Evolutionary conservation across 768 basidiomycete genomes (phyloP).

Genomic region (Lyophyllum decastes): DNA sequence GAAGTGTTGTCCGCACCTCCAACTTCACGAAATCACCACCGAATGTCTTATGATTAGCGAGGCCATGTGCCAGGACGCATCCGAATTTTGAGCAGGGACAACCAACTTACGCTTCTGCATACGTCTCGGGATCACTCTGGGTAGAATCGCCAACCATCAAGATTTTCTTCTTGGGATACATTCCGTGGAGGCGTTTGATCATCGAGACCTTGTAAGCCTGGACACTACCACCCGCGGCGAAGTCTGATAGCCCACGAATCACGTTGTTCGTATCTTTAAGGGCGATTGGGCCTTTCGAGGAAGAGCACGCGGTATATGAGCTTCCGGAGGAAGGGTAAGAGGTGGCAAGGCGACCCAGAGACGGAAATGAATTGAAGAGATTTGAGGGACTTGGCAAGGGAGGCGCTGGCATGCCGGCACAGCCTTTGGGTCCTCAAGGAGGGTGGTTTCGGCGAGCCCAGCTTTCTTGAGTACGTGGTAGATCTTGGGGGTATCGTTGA

Average conservation of each 20-base stretch:
- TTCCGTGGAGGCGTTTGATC: slow-evolving; percentile 39
- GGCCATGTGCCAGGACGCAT: background rate
- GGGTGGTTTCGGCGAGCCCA: too few relatives aligned
- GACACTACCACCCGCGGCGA: slow-evolving; percentile 17
- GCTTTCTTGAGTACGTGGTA: too few relatives aligned
- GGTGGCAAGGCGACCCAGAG: slow-evolving; percentile 43
- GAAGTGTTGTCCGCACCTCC: slow-evolving; percentile 42
- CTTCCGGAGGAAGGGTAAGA: slow-evolving; percentile 39
- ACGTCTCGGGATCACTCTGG: slow-evolving; percentile 46
- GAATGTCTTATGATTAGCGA: too few relatives aligned
- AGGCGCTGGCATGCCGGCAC: slow-evolving; percentile 45
- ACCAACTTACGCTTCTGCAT: slow-evolving; percentile 39
- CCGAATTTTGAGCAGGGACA: background rate
- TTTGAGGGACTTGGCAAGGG: slow-evolving; percentile 34
- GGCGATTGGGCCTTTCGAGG: too few relatives aligned
- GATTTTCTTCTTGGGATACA: slow-evolving; percentile 45
- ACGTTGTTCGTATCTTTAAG: too few relatives aligned
- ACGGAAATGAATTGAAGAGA: slow-evolving; percentile 43
- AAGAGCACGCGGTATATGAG: too few relatives aligned
- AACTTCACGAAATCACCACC: slow-evolving; percentile 22
- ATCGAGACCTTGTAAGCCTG: slow-evolving; percentile 36
- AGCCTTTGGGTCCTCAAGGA: slow-evolving; percentile 23
- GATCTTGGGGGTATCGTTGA: too few relatives aligned
- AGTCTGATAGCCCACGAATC: too few relatives aligned
- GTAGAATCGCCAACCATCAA: slow-evolving; percentile 45